Evolutionary conservation across 768 basidiomycete genomes (phyloP), one percentile per base, ranked within the genome.

Genomic region (Phlebiopsis gigantea): DNA sequence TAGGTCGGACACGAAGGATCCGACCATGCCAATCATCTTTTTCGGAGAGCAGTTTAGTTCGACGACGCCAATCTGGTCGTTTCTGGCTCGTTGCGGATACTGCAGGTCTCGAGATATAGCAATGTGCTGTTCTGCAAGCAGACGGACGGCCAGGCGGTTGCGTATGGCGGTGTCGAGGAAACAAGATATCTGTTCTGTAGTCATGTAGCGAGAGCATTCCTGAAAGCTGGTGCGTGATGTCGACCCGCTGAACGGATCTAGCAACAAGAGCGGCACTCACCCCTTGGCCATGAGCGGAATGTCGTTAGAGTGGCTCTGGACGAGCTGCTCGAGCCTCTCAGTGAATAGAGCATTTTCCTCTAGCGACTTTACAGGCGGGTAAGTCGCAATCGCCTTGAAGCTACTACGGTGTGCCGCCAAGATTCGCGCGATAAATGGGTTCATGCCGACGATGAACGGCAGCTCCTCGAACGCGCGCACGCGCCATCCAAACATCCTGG

Each of bases 51-150:
- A 87, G 17, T 75, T 70, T 72, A 81, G 79, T 65, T 94, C 79
- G 34, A 95, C 85, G 9, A 95, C 78, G 24, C 93, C 93, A 22
- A 85, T 75, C 63, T 83, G 75, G 24, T 75, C 74, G 17, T 72
- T 65, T 30, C 69, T 62, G 15, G 64, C 60, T 24, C 66, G 62
- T 25, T 76, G 58, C 5, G 63, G 73, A 31, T 75, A 71, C 46
- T 77, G 72, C 57, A 92, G 67, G 1, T 84, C 85, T 55, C 82
- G 83, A 1, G 92, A 88, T 43, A 95, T 76, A 8, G 90, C 84
- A 34, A 95, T 89, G 68, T 95, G 93, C 64, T 95, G 93, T 68
- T 95, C 93, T 39, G 91, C 93, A 58, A 94, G 89, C 55, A 95
- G 75, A 30, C 93, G 85, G 26, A 94, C 83, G 39, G 90, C 90